A percentile compares a stretch with the other conserved stretches of the same genome.
Conservation (phyloP, 2,329 filamentous ascomycete genomes). For the Dactylellina haptotyla region DNA sequence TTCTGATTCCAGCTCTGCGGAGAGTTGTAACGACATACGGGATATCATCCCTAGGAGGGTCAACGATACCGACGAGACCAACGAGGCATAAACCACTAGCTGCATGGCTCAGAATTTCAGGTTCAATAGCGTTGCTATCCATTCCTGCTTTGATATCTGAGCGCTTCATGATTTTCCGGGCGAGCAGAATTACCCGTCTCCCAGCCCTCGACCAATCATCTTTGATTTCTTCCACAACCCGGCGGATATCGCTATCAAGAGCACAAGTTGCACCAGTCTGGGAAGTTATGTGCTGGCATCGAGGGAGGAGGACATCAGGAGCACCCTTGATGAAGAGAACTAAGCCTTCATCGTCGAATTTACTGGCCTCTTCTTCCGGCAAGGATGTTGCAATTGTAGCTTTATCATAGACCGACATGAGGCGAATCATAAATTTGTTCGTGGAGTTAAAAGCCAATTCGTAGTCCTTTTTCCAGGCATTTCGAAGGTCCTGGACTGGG, state of each 20-base stretch:
- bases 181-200: slow-evolving; percentile 74
- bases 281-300: slow-evolving; percentile 70
- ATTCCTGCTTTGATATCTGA: slow-evolving; percentile 61
- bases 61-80: slow-evolving; percentile 70
- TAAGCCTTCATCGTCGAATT: slow-evolving; percentile 21
- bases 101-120: slow-evolving; percentile 68
- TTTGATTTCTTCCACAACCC: slow-evolving; percentile 70
- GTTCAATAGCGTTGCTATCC: slow-evolving; percentile 67
- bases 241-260: slow-evolving; percentile 65
- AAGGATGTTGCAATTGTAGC: slow-evolving; percentile 1
- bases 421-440: slow-evolving; percentile 82
- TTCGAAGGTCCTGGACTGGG: slow-evolving; percentile 70
- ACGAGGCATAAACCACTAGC: slow-evolving; percentile 66
- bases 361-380: slow-evolving; percentile 27
- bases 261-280: slow-evolving; percentile 67
- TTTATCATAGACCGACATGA: slow-evolving; percentile 63
- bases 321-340: slow-evolving; percentile 81
- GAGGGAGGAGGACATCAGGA: slow-evolving; percentile 75
- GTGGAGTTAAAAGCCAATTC: slow-evolving; percentile 81
- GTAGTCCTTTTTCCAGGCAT: slow-evolving; percentile 73
- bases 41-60: slow-evolving; percentile 71
- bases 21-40: slow-evolving; percentile 71
- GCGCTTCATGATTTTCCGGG: slow-evolving; percentile 68
- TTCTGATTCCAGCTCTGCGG: slow-evolving; percentile 75
- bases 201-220: slow-evolving; percentile 75